These are phyloP conservation scores for Spergularia marina DNA, from an alignment of 148 eudicot genomes.

Conservation along the genomic window DNA sequence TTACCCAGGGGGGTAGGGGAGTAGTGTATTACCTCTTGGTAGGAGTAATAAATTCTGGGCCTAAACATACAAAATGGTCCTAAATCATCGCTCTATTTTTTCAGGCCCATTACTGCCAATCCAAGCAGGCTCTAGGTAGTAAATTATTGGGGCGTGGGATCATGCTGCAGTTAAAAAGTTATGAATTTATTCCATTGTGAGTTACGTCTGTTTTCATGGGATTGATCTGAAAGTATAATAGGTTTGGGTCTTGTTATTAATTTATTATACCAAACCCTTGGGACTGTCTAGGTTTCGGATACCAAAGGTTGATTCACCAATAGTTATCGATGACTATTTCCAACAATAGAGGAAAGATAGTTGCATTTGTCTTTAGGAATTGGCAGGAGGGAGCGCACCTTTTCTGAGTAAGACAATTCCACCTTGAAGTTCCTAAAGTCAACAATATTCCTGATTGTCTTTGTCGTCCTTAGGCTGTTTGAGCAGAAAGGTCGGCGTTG, in stretches of 20 bases:
- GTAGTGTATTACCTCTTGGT: too few species aligned
- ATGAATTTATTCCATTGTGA: background rate
- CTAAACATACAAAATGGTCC: too few species aligned
- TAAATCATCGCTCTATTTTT: too few species aligned
- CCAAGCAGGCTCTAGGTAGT: too few species aligned
- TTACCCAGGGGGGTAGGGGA: too few species aligned
- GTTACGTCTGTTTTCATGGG: background rate
- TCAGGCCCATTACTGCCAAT: too few species aligned
- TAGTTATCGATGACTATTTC: too few species aligned
- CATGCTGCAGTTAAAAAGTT: background rate
- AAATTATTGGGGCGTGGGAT: too few species aligned
- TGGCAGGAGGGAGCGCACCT: too few species aligned
- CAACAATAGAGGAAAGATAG: too few species aligned
- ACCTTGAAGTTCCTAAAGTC: background rate
- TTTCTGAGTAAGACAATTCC: background rate
- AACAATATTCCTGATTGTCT: background rate
- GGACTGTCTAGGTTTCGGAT: background rate
- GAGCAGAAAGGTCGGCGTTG: background rate
- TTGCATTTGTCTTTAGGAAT: too few species aligned
- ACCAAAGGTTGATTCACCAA: background rate
- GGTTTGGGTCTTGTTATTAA: background rate
- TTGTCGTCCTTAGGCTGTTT: background rate
- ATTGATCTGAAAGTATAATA: background rate
- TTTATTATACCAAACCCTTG: background rate
- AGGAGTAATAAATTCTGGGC: too few species aligned